phyloP scores from a whole-genome alignment of 495 filamentous ascomycete genomes.

The Clohesyomyces aquaticus region DNA sequence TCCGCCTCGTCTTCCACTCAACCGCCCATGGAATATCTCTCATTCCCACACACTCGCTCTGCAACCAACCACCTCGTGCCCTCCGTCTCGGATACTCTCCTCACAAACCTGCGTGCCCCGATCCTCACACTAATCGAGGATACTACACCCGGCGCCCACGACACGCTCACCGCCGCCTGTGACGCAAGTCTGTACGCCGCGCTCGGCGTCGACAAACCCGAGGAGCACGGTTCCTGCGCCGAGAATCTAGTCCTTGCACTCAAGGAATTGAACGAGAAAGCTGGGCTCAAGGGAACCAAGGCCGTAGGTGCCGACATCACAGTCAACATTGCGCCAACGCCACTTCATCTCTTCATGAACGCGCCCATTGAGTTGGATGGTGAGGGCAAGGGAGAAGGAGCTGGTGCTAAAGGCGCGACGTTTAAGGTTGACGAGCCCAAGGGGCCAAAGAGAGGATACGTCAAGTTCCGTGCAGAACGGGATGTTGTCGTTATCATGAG shows the following conservation, averaged over 20 bases:
- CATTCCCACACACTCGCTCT: slow-evolving; percentile 47
- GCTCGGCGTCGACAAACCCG: slow-evolving; percentile 46
- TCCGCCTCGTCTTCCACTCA: slow-evolving; percentile 4
- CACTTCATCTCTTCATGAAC: slow-evolving; percentile 52
- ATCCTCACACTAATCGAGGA: slow-evolving; percentile 49
- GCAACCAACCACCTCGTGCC: slow-evolving; percentile 43
- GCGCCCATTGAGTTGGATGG: slow-evolving; percentile 36
- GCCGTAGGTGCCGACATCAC: slow-evolving; percentile 45
- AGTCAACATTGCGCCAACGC: slow-evolving; percentile 46
- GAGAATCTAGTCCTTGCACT: slow-evolving; percentile 51
- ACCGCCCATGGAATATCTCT: slow-evolving; percentile 47
- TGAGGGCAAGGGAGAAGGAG: slow-evolving; percentile 8
- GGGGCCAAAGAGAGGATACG: slow-evolving; percentile 46
- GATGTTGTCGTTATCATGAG: slow-evolving; percentile 51
- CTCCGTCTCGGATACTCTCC: slow-evolving; percentile 42
- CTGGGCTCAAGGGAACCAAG: slow-evolving; percentile 46
- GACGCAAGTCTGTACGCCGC: slow-evolving; percentile 45
- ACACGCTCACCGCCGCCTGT: slow-evolving; percentile 50
- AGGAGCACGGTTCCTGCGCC: slow-evolving; percentile 46
- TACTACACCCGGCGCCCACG: slow-evolving; percentile 47
- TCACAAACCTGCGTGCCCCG: slow-evolving; percentile 47
- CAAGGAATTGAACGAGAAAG: slow-evolving; percentile 48
- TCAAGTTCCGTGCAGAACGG: slow-evolving; percentile 47
- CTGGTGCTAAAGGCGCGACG: slow-evolving; percentile 34
- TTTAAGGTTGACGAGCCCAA: slow-evolving; percentile 44